Conservation (phyloP, 1,284 basidiomycete genomes). For the Mycosarcoma mackinlayi region DNA sequence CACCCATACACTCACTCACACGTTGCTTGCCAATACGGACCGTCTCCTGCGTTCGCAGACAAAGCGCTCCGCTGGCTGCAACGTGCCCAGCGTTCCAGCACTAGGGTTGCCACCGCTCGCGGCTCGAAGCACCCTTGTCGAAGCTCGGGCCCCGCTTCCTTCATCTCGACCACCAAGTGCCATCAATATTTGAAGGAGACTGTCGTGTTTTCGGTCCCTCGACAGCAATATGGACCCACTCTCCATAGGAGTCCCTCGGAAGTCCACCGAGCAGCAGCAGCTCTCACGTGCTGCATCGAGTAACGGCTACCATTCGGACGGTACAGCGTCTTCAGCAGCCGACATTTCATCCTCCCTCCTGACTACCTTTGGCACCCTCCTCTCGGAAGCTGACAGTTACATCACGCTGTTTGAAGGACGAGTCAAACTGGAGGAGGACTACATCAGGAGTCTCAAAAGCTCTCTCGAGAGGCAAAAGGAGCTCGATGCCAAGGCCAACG, state of each 20-base stretch:
- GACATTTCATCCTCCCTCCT: slow-evolving; percentile 51
- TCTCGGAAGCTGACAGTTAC: slow-evolving; percentile 62
- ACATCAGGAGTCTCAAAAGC: slow-evolving; percentile 44
- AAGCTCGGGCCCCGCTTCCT: too few species aligned
- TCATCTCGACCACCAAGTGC: too few species aligned
- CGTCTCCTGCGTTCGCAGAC: too few species aligned
- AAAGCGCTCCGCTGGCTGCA: not conserved
- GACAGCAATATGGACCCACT: slow-evolving; percentile 23
- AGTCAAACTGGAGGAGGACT: slow-evolving; percentile 63
- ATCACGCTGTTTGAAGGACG: slow-evolving; percentile 56
- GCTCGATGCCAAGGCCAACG: slow-evolving; percentile 57
- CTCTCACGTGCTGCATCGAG: slow-evolving; percentile 36
- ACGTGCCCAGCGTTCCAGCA: not conserved
- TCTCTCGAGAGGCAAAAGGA: slow-evolving; percentile 60
- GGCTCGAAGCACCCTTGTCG: not conserved
- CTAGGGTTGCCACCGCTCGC: not conserved
- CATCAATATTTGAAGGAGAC: too few species aligned
- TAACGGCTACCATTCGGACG: slow-evolving; percentile 38
- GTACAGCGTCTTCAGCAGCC: slow-evolving; percentile 30
- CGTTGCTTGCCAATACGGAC: slow-evolving; percentile 4
- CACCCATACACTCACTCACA: not conserved
- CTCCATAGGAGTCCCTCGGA: slow-evolving; percentile 17
- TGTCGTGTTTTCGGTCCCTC: not conserved
- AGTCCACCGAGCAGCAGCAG: slow-evolving; percentile 34
- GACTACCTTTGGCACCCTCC: slow-evolving; percentile 53